Evolutionary conservation across 1,139 yeast species (phyloP), one percentile per base, ranked within the genome.

Genomic region (Scheffersomyces insectosa): DNA sequence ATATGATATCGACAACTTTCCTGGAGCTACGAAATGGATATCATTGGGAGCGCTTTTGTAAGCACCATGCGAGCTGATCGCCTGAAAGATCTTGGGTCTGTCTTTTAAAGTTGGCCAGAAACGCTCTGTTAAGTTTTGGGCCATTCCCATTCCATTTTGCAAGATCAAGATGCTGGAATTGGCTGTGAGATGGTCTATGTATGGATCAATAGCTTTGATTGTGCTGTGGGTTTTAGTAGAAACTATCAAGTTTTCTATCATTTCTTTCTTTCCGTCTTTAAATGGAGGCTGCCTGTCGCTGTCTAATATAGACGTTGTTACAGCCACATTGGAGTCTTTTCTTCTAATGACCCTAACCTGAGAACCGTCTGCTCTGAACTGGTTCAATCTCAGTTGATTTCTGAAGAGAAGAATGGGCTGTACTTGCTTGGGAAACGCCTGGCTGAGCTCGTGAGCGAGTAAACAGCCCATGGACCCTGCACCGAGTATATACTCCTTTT

Each of bases 1-100:
- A 15, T 66, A 62, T 2, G 84, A 77, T 13, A 88, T 60, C 45
- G 76, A 73, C 43, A 88, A 61, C 37, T 72, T 72, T 0, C 91
- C 95, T 28, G 62, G 61, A 0, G 91, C 93, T 6, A 85, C 89
- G 63, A 85, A 95, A 35, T 80, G 78, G n/a, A 73, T 66, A 4
- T 67, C 60, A 45, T 75, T 79, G 1, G 77, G 72, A 4, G 69
- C 59, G 0, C 63, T 52, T 43, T 71, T 66, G 53, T 73, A 75
- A 20, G 86, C 89, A 3, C 97, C 98, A 63, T 91, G 97, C 2
- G 89, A 79, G 33, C 85, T 83, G 12, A 91, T 82, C 37, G 91
- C 97, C 57, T 83, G 85, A 56, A 73, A 80, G 7, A 91, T 57
- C 13, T 66, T 68, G 13, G 96, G 96, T 42, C 82, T 59, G 1